phyloP scores from a whole-genome alignment of 2,329 filamentous ascomycete species.

The Hymenoscyphus infarciens region DNA sequence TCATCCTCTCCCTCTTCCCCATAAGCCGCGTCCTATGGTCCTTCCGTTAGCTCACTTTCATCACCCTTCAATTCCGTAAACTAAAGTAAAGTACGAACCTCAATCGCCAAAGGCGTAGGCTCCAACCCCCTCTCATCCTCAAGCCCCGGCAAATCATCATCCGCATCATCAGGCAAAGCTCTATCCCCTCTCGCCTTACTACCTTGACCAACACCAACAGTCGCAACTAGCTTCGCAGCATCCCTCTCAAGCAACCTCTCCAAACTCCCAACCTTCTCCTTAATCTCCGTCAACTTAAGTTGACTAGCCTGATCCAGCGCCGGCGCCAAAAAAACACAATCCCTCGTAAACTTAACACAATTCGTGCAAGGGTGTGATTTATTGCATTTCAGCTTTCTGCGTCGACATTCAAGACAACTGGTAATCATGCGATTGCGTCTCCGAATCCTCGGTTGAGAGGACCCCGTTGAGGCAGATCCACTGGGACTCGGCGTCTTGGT shows the following conservation, averaged over 20 bases:
- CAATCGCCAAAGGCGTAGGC: constrained; percentile 57
- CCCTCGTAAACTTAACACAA: constrained; percentile 41
- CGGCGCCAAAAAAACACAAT: constrained; percentile 41
- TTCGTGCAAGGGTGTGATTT: constrained; percentile 64
- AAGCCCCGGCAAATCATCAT: constrained; percentile 42
- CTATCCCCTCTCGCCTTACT: constrained; percentile 16
- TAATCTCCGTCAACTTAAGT: constrained; percentile 69
- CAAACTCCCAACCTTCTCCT: constrained; percentile 71
- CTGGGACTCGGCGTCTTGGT: not conserved
- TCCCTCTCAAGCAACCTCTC: constrained; percentile 68
- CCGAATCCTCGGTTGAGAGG: constrained; percentile 28
- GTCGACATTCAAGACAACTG: constrained; percentile 67
- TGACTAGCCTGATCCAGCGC: constrained; percentile 64
- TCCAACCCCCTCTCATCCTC: constrained; percentile 62
- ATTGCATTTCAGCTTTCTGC: constrained; percentile 76
- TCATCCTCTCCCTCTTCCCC: constrained; percentile 61
- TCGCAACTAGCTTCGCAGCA: constrained; percentile 52
- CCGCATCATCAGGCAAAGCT: constrained; percentile 44
- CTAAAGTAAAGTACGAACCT: constrained; percentile 42
- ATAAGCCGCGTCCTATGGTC: constrained; percentile 59
- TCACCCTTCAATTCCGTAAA: too few species aligned
- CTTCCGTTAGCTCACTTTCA: too few species aligned
- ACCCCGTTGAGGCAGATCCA: constrained; percentile 15
- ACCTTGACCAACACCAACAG: constrained; percentile 19
- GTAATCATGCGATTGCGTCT: constrained; percentile 63